Evolutionary conservation across 2,329 filamentous ascomycete species (phyloP).

Genomic region (Phialophora expanda): DNA sequence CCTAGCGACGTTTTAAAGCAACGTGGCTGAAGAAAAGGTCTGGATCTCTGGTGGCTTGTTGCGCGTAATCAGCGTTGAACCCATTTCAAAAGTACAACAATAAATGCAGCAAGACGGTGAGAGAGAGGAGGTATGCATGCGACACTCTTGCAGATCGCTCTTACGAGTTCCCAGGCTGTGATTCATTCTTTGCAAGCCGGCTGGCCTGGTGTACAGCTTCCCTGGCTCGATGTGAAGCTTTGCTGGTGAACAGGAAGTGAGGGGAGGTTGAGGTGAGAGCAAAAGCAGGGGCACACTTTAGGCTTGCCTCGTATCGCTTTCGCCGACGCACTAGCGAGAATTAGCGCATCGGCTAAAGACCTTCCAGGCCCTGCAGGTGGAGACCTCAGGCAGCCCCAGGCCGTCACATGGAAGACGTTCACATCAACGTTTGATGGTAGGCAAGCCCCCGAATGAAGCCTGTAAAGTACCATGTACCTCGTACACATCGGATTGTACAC

Average conservation of each 20-base stretch:
- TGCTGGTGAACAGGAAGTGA: neutral
- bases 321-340: conserved; percentile 5
- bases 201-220: neutral
- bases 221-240: neutral
- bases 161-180: neutral
- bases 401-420: neutral
- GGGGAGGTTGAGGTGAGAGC: neutral
- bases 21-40: conserved; percentile 9
- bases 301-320: neutral
- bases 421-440: neutral
- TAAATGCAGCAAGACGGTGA: neutral
- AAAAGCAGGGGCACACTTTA: neutral
- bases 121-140: neutral
- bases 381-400: conserved; percentile 5
- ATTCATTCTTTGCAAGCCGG: neutral
- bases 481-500: no score
- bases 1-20: neutral
- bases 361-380: neutral
- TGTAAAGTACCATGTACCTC: no score
- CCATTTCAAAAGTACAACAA: neutral
- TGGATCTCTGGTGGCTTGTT: neutral
- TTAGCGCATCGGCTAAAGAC: neutral
- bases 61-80: neutral
- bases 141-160: neutral
- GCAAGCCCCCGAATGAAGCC: neutral